These are phyloP conservation scores for Backusella psychrophila DNA, from an alignment of 192 early-diverging fungal species.

Conservation along the genomic window DNA sequence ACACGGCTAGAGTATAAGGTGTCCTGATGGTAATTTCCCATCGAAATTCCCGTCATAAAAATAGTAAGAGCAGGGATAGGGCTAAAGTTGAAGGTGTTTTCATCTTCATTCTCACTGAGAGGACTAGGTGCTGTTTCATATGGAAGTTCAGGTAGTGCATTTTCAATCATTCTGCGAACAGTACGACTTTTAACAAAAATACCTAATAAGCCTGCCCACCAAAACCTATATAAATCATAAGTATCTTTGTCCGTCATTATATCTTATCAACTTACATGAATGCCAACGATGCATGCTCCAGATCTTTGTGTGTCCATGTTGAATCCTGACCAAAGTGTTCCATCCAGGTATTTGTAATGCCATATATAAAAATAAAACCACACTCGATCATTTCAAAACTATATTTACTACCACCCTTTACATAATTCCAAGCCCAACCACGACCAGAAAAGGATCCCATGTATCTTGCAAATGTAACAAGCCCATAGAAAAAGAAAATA, in stretches of 20 bases:
- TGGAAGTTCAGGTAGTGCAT: neutral
- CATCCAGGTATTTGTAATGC: slow-evolving; percentile 40
- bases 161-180: slow-evolving; percentile 18
- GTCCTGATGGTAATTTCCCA: slow-evolving; percentile 38
- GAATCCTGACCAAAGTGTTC: slow-evolving; percentile 35
- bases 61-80: slow-evolving; percentile 33
- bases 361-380: slow-evolving; percentile 30
- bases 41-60: slow-evolving; percentile 30
- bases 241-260: no score
- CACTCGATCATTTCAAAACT: slow-evolving; percentile 36
- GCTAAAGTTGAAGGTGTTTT: slow-evolving; percentile 19
- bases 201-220: slow-evolving; percentile 34
- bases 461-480: slow-evolving; percentile 33
- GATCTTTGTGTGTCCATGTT: slow-evolving; percentile 33
- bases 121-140: neutral
- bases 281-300: slow-evolving; percentile 34
- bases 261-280: slow-evolving; percentile 26
- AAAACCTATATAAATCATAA: slow-evolving; percentile 8
- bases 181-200: slow-evolving; percentile 31
- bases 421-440: slow-evolving; percentile 35
- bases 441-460: slow-evolving; percentile 28
- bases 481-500: slow-evolving; percentile 36
- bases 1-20: slow-evolving; percentile 22
- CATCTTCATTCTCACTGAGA: slow-evolving; percentile 1
- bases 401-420: slow-evolving; percentile 17